These are phyloP conservation scores for Licmophora abbreviata DNA, from an alignment of 108 stramenopile genomes.

Conservation along the genomic window DNA sequence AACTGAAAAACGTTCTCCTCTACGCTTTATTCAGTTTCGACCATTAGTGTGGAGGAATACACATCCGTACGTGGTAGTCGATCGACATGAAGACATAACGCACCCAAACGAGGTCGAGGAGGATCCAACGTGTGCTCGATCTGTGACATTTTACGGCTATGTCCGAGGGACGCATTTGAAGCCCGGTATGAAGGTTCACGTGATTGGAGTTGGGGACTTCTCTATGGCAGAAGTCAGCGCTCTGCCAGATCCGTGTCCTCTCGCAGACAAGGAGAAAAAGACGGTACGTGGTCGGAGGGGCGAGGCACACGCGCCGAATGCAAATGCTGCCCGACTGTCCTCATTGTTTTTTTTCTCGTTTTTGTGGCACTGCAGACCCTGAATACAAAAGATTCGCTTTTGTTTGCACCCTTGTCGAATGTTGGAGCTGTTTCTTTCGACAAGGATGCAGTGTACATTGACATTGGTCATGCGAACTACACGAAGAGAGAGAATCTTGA, in stretches of 20 bases:
- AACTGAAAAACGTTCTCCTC: conserved; percentile 1
- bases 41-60: conserved; percentile 97
- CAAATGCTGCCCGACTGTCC: background rate
- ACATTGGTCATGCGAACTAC: conserved; percentile 85
- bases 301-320: background rate
- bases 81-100: conserved; percentile 91
- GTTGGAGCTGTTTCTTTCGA: conserved; percentile 91
- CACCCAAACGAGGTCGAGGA: conserved; percentile 65
- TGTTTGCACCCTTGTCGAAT: conserved; percentile 94
- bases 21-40: conserved; percentile 66
- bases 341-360: background rate
- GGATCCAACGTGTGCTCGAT: conserved; percentile 74
- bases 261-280: conserved; percentile 75
- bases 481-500: conserved; percentile 75
- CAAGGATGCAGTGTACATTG: conserved; percentile 97
- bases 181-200: conserved; percentile 77
- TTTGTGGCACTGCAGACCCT: conserved; percentile 50
- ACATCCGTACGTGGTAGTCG: conserved; percentile 94
- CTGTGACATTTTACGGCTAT: conserved; percentile 91
- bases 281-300: conserved; percentile 16
- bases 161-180: conserved; percentile 94
- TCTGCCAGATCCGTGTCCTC: conserved; percentile 80
- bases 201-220: conserved; percentile 96
- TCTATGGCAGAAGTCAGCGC: conserved; percentile 55
- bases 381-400: conserved; percentile 80